Base-by-base conservation (phyloP, 108 stramenopile genomes). In the Fragilariopsis cylindrus region DNA sequence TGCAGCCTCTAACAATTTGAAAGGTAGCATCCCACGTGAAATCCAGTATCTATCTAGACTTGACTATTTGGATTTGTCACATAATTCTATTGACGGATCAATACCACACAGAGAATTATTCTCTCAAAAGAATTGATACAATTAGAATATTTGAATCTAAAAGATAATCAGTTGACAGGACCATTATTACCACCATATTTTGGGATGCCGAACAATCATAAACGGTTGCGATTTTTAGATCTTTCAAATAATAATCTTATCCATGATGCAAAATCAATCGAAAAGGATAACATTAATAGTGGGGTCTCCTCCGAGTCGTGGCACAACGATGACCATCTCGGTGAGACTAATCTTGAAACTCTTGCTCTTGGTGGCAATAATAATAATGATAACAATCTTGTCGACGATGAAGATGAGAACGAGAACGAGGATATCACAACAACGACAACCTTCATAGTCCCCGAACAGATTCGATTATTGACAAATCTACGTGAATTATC, bases 11-110 rank as follows among this genome's bases (percentile, higher is more conserved):
- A 86, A 85, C 71, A 80, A 84, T 40, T 72, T 88, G 55, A n/a
- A 66, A 72, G 88, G 88, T 6, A 15, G 53, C 8, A 53, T 88
- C 40, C 88, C 88, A 6, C 45, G 57, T 11, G 89, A 90, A 66
- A n/a, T 76, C 45, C 7, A 60, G 39, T 47, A 72, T 18, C 45
- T 80, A 8, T 66, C 57, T 45, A 39, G 67, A 11, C 55, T 90
- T 55, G 70, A 72, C 11, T 77, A 81, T 41, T 39, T 90, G 69
- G 73, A 78, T 21, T 49, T 90, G 30, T 67, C 80, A 11, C 57
- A 62, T 66, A 90, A 90, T 69, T 19, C 39, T 13, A 58, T 90
- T 15, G 56, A 55, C 0, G 86, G 83, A 40, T 75, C 49, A n/a
- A 76, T 88, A 11, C 85, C 85, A 19, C 70, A 70, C 3, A 80